Evolutionary conservation across 1,139 yeast species (phyloP).

Genomic region (Geotrichum candidum): DNA sequence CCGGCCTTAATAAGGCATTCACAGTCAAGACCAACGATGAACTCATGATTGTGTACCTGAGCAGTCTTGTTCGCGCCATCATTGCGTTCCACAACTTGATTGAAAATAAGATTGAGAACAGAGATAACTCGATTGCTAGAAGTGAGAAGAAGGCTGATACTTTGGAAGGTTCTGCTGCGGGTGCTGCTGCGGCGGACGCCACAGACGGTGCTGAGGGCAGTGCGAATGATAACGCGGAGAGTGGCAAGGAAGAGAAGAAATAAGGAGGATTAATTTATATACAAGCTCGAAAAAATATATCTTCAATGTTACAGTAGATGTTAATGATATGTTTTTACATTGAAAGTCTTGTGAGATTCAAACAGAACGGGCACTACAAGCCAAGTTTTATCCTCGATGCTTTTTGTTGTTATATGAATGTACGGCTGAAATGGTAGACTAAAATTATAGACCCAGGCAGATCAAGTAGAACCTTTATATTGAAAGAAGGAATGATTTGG

Average conservation of each 20-base stretch:
- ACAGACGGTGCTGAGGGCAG: neutral
- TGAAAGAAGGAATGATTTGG: too few species aligned
- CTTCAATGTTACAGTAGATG: neutral
- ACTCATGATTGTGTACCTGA: conserved; percentile 85
- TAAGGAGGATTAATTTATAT: neutral
- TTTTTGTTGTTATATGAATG: too few species aligned
- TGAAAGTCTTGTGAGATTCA: neutral
- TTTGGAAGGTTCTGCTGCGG: conserved; percentile 5
- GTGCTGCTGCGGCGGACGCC: neutral
- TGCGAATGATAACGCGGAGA: neutral
- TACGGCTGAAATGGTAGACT: too few species aligned
- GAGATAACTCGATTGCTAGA: conserved; percentile 15
- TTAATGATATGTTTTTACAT: neutral
- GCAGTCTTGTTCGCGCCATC: conserved; percentile 86
- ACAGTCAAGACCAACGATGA: conserved; percentile 93
- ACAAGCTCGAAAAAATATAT: neutral
- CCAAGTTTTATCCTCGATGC: too few species aligned
- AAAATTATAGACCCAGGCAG: too few species aligned
- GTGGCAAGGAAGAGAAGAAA: neutral
- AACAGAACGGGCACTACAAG: neutral
- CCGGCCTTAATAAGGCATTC: conserved; percentile 62
- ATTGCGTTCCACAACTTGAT: conserved; percentile 95
- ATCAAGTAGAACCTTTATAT: too few species aligned
- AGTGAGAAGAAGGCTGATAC: conserved; percentile 17
- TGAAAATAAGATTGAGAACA: conserved; percentile 86